A percentile compares a stretch with the other conserved stretches of the same genome.
These are phyloP conservation scores for Backusella tuberculispora DNA, from an alignment of 192 early-diverging fungal species.

Conservation along the genomic window DNA sequence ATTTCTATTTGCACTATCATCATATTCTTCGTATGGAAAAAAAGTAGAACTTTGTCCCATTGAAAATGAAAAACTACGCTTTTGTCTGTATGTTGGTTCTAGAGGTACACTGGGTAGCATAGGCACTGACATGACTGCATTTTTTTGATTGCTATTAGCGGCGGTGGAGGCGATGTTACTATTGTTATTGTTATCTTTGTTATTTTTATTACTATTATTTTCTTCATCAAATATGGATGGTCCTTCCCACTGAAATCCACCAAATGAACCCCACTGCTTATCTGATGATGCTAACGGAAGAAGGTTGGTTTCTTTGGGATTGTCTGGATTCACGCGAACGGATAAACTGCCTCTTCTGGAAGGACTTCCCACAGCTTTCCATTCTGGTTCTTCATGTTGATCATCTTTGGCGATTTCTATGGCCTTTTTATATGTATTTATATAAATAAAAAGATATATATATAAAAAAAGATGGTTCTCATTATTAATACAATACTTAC, in stretches of 20 bases:
- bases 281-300: background rate
- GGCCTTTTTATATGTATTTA: background rate
- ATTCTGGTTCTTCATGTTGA: constrained; percentile 8
- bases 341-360: constrained; percentile 12
- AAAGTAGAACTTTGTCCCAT: constrained; percentile 46
- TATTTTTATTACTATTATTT: too few relatives aligned
- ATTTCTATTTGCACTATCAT: constrained; percentile 32
- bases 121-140: constrained; percentile 43
- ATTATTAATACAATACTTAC: background rate
- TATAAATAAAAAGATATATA: background rate
- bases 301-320: background rate
- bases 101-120: constrained; percentile 48
- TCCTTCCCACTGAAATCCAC: constrained; percentile 24
- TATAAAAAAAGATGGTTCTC: background rate
- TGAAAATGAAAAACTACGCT: constrained; percentile 62
- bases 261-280: constrained; percentile 10
- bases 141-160: background rate
- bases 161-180: background rate
- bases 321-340: background rate
- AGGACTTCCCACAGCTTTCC: constrained; percentile 16
- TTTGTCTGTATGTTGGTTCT: constrained; percentile 55
- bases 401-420: constrained; percentile 7
- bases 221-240: constrained; percentile 1
- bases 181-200: too few relatives aligned
- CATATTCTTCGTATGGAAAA: constrained; percentile 22